A percentile compares a stretch with the other conserved stretches of the same genome.
Conservation (phyloP, 768 basidiomycete species). For the Hortiboletus flavorubellus region DNA sequence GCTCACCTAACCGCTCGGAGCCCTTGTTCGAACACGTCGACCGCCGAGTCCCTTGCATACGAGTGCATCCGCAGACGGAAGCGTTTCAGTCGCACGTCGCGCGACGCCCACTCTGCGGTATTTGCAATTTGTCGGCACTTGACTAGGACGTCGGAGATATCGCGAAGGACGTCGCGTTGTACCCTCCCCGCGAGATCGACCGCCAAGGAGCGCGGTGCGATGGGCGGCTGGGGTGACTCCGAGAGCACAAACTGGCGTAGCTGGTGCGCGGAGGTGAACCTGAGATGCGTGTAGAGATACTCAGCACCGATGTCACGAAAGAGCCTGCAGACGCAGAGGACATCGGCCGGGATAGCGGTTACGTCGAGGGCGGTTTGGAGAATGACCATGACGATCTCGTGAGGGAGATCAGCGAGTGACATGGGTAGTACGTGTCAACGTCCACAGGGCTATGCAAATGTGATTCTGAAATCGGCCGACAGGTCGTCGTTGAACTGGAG, state of each 20-base stretch:
- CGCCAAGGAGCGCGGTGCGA: slow-evolving; percentile 25
- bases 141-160: slow-evolving; percentile 26
- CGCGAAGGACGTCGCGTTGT: slow-evolving; percentile 24
- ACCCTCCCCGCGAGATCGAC: slow-evolving; percentile 31
- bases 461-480: neutral
- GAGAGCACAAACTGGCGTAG: slow-evolving; percentile 16
- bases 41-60: slow-evolving; percentile 30
- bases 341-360: slow-evolving; percentile 13
- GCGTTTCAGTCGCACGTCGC: slow-evolving; percentile 22
- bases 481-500: neutral
- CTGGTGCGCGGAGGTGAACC: slow-evolving; percentile 24
- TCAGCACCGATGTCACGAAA: slow-evolving; percentile 20
- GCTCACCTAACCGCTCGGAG: slow-evolving; percentile 38
- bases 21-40: slow-evolving; percentile 32
- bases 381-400: slow-evolving; percentile 22
- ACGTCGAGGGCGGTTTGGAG: slow-evolving; percentile 13
- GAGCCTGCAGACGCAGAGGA: slow-evolving; percentile 21
- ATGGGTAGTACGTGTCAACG: neutral
- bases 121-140: slow-evolving; percentile 19
- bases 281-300: slow-evolving; percentile 26
- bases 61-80: slow-evolving; percentile 41
- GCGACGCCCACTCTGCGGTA: neutral
- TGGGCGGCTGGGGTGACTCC: slow-evolving; percentile 9
- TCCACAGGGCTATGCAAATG: neutral
- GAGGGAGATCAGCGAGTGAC: slow-evolving; percentile 19